A percentile compares a stretch with the other conserved stretches of the same genome.
These are phyloP conservation scores for Herpetospermum pedunculosum DNA, from an alignment of 306 rosid species.

Conservation along the genomic window DNA sequence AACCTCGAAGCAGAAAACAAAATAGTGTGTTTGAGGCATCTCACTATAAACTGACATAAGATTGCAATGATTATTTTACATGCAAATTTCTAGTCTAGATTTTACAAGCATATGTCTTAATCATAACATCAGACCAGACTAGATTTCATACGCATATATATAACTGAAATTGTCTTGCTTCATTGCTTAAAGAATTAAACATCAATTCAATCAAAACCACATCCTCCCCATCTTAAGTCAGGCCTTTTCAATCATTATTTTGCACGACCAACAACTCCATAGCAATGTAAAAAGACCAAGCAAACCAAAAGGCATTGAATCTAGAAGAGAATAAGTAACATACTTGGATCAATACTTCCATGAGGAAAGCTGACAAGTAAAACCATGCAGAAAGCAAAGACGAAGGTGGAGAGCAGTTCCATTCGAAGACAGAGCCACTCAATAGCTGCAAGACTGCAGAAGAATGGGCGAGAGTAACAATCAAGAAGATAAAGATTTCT, in stretches of 20 bases:
- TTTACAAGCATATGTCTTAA: not conserved
- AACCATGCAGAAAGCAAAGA: conserved; percentile 93
- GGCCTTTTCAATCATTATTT: not conserved
- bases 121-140: not conserved
- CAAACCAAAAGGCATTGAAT: not conserved
- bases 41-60: not conserved
- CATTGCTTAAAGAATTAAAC: not conserved
- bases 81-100: not conserved
- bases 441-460: conserved; percentile 97
- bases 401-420: conserved; percentile 91
- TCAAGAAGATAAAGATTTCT: conserved; percentile 92
- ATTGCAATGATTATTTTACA: not conserved
- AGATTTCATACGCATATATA: not conserved
- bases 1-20: not conserved
- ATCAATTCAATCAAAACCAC: not conserved
- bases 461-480: conserved; percentile 93
- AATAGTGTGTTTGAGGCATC: not conserved
- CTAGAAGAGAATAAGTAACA: conserved; percentile 22
- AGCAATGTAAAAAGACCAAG: not conserved
- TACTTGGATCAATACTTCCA: conserved; percentile 90
- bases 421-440: conserved; percentile 98
- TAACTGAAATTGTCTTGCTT: not conserved
- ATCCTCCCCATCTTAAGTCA: not conserved
- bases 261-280: not conserved
- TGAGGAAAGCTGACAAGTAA: conserved; percentile 95